Percentiles rank a stretch among this genome's conserved stretches.
These are phyloP conservation scores for Phaeosphaeriaceae sp. DNA, from an alignment of 2,329 filamentous ascomycete genomes.

Conservation along the genomic window DNA sequence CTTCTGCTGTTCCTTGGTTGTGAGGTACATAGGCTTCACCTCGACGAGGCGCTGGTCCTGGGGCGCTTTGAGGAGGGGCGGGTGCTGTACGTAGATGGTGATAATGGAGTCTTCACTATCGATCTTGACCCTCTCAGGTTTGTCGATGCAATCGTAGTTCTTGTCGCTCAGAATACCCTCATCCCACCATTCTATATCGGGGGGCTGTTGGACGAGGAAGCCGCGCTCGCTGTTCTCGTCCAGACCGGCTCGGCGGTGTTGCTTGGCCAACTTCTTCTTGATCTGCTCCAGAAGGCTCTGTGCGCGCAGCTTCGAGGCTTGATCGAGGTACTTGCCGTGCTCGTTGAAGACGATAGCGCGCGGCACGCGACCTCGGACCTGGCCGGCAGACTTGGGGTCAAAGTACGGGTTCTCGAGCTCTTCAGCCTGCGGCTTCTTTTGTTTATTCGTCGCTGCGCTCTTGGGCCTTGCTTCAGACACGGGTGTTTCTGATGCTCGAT, in stretches of 20 bases:
- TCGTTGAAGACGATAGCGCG: conserved; percentile 88
- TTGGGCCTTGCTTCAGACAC: conserved; percentile 38
- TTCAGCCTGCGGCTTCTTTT: conserved; percentile 56
- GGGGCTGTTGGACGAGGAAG: conserved; percentile 82
- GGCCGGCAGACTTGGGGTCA: conserved; percentile 69
- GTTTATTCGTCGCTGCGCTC: conserved; percentile 43
- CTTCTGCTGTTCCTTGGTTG: conserved; percentile 88
- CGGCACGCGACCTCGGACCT: conserved; percentile 67
- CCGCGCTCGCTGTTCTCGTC: conserved; percentile 94
- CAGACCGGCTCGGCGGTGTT: conserved; percentile 87
- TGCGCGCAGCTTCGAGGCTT: conserved; percentile 85
- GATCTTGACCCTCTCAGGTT: conserved; percentile 73
- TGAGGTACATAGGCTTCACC: conserved; percentile 91
- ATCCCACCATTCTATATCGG: conserved; percentile 97
- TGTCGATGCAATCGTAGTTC: conserved; percentile 74
- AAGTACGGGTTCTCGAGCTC: conserved; percentile 82
- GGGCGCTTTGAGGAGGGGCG: conserved; percentile 86
- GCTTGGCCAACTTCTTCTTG: conserved; percentile 90
- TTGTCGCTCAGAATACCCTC: conserved; percentile 80
- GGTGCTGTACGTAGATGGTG: conserved; percentile 90
- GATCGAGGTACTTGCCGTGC: conserved; percentile 96
- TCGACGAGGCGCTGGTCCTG: conserved; percentile 82
- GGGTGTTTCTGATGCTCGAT: conserved; percentile 56
- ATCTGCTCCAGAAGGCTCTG: conserved; percentile 91
- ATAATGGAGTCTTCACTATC: conserved; percentile 83